Evolutionary conservation across 345 rosid species (phyloP), one percentile per base, ranked within the genome.

Genomic region (Bruguiera sexangula): DNA sequence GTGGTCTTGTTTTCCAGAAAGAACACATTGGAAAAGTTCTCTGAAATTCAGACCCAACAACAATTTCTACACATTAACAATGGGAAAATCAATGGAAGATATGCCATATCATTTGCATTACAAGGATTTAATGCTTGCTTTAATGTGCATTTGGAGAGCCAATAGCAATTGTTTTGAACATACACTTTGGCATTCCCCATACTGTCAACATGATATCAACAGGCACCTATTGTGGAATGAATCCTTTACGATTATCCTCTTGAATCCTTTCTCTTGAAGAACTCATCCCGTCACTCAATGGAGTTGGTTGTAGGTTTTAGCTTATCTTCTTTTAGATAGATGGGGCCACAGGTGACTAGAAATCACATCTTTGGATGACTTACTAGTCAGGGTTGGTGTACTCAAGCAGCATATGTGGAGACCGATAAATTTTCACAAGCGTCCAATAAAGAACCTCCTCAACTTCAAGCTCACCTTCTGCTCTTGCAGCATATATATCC

Each of bases 371-470:
- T 8, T n/a, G 15, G 22, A 43, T 67, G 29, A 30, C 36, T 1
- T 8, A 34, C 27, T 27, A 77, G 57, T 64, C 80, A 34, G 71
- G 76, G 30, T 80, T 83, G 60, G 86, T 83, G 77, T 83, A 83
- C 69, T 80, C 83, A 11, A 80, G 82, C 61, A 83, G 72, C 86
- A 80, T 75, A 48, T 80, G 86, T 2, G 83, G 80, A n/a, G 86
- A 75, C 27, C 86, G 76, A 63, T 80, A 80, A 59, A 83, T 83
- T 52, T 80, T 83, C 62, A 83, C 83, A 39, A 83, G 60, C 13
- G 71, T 80, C 86, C 86, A 83, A 31, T 80, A 83, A 39, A 83
- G 80, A 9, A 83, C 82, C 68, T 83, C 86, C 62, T 83, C 86
- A 20, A 83, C 86, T 62, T 73, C 80, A 27, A 83, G 83, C 80